Base-by-base conservation (phyloP, 2,329 filamentous ascomycete species). In the Lanzia echinophila region DNA sequence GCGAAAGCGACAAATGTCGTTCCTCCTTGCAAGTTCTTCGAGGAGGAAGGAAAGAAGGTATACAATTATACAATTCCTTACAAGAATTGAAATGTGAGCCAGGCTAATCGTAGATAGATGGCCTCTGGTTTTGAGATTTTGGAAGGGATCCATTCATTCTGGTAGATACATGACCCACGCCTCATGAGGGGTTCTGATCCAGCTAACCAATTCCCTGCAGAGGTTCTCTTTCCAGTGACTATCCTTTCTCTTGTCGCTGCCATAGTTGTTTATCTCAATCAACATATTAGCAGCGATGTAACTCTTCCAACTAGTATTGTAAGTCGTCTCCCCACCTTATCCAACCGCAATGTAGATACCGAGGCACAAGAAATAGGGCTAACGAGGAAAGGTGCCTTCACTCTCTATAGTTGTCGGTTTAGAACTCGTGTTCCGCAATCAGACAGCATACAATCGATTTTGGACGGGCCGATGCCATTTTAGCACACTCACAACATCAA, bases 351-450 rank as follows among this genome's bases (percentile, higher is more conserved):
- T 28, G n/a, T 28, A 28, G 8, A 4, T 28, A 28, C 15, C 39
- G 8, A 39, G 46, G 11, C 50, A n/a, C 20, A 17, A 20, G 7
- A 32, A 15, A 17, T 12, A 12, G 45, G 33, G 50, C 53, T 53
- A 53, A 36, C 41, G 38, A 50, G 31, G 46, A 24, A 15, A 77
- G 75, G 77, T 85, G 43, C 82, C 82, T 2, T 79, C 76, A 13
- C 70, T 86, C 1, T 82, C 78, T 33, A 86, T 86, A 53, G 82
- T 86, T 48, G 82, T 86, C 2, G 82, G 82, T 62, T 67, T 86
- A 39, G 84, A 86, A 76, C 79, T 86, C 54, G 82, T 86, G 28
- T 85, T 86, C 70, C 76, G 82, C 36, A 85, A 86, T 61, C 75
- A 78, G 59, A 84, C 81, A 3, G 63, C 63, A 6, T 66, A 60